These are phyloP conservation scores for Nakazawaea peltata DNA, from an alignment of 805 yeast species.

Conservation along the genomic window DNA sequence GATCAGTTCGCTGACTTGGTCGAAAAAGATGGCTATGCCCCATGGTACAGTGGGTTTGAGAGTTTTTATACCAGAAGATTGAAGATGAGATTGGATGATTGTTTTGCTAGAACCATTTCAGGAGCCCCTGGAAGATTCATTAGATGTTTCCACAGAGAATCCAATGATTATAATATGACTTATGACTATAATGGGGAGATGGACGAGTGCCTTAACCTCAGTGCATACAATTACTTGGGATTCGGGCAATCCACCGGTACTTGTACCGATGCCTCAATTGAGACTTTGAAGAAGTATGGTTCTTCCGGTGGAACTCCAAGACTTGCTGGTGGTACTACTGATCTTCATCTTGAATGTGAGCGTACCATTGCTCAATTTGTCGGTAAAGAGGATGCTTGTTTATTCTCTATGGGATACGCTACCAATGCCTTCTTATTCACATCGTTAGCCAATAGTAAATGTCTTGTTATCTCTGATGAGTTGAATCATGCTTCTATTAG, in stretches of 20 bases:
- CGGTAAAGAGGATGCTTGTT: conserved; percentile 81
- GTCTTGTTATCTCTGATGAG: conserved; percentile 89
- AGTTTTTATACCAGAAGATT: conserved; percentile 88
- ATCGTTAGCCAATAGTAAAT: conserved; percentile 76
- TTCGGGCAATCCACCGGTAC: conserved; percentile 92
- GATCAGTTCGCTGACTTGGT: conserved; percentile 56
- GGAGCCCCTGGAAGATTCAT: conserved; percentile 96
- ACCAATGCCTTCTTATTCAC: conserved; percentile 87
- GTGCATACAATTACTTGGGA: conserved; percentile 91
- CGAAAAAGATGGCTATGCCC: conserved; percentile 87
- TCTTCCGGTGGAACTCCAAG: conserved; percentile 76
- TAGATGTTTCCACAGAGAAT: conserved; percentile 68
- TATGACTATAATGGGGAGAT: conserved; percentile 73
- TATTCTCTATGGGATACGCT: conserved; percentile 93
- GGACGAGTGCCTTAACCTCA: conserved; percentile 72
- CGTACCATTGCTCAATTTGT: conserved; percentile 71
- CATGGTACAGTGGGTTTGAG: conserved; percentile 92
- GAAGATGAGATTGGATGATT: conserved; percentile 86
- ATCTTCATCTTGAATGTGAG: conserved; percentile 71
- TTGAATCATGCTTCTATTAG: conserved; percentile 94
- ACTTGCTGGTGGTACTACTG: conserved; percentile 64
- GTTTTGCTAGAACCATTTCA: conserved; percentile 92
- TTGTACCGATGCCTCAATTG: conserved; percentile 75
- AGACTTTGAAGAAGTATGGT: conserved; percentile 61
- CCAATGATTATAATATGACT: conserved; percentile 55